Base-by-base conservation (phyloP, 1,139 yeast genomes). In the Kodamaea anthophila region DNA sequence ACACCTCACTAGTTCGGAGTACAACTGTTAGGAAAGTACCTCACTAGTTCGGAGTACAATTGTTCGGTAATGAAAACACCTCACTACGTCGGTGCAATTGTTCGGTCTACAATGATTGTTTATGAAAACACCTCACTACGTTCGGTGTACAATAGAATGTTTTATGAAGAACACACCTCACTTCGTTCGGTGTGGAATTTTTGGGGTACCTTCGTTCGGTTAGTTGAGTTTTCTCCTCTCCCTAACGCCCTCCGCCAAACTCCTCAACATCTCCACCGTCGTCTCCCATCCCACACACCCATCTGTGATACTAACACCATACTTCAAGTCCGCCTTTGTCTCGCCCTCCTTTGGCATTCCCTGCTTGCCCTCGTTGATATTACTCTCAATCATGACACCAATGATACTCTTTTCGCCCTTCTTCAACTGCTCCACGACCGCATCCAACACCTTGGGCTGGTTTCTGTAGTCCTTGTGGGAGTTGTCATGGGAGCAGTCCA, bases 401-500 rank as follows among this genome's bases (percentile, higher is more conserved):
- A 83, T 78, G 41, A 91, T 75, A 36, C 71, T 58, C 35, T 70
- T 70, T 57, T 85, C 94, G 53, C 98, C 98, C 15, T 60, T 64
- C 26, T 86, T 61, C 33, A 91, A 71, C 63, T 91, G 97, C 45
- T 77, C 78, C 31, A 87, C 84, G 31, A 91, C 95, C 36, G 68
- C 72, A 29, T 69, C 67, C 46, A 83, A 77, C 13, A 88, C 97
- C 58, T 73, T 77, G 34, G 97, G 96, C 65, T 91, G 98, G 65
- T 88, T 88, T 58, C 81, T 74, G 80, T 75, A 87, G 60, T 91
- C 94, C 66, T 91, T 91, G 58, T 70, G 76, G 23, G 97, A 87
- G 70, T 91, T 91, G 49, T 95, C 98, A 60, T 91, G 98, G 30
- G 96, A 87, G 62, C 96, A 91, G 63, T 91, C 98, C 43, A 91